Conservation (phyloP, 352 stramenopile genomes). For the Phytophthora agathidicida region DNA sequence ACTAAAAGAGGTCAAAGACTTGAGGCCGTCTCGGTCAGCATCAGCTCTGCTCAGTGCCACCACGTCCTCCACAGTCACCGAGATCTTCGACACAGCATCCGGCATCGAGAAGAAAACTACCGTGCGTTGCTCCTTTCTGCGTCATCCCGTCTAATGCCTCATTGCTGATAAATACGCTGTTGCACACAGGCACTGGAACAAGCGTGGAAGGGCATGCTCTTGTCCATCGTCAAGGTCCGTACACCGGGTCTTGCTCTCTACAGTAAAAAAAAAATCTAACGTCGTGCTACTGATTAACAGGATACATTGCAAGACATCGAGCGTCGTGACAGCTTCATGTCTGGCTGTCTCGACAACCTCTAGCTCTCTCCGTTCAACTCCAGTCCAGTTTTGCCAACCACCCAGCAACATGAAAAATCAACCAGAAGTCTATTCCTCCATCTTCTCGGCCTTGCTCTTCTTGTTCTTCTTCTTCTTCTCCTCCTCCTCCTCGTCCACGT, state of each 20-base stretch:
- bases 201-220: constrained; percentile 58
- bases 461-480: constrained; percentile 33
- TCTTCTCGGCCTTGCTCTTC: constrained; percentile 44
- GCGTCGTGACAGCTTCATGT: constrained; percentile 66
- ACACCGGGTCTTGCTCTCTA: no score
- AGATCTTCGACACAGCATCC: constrained; percentile 53
- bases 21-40: constrained; percentile 13
- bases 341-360: constrained; percentile 69
- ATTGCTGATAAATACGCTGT: constrained; percentile 11
- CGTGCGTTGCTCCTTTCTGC: constrained; percentile 34
- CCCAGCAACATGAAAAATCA: constrained; percentile 1
- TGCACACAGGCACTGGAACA: constrained; percentile 53
- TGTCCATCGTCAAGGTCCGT: constrained; percentile 59
- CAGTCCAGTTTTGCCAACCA: constrained; percentile 20
- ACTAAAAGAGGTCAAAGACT: constrained; percentile 30
- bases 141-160: not conserved
- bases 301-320: constrained; percentile 77
- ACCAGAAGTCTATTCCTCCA: constrained; percentile 53
- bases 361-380: constrained; percentile 12
- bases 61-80: constrained; percentile 31
- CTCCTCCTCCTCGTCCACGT: constrained; percentile 37
- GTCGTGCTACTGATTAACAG: constrained; percentile 13
- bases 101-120: constrained; percentile 61
- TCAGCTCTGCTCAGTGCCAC: constrained; percentile 7
- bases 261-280: no score